Conservation (phyloP, 495 filamentous ascomycete genomes). For the Aspergillus nanangensis region DNA sequence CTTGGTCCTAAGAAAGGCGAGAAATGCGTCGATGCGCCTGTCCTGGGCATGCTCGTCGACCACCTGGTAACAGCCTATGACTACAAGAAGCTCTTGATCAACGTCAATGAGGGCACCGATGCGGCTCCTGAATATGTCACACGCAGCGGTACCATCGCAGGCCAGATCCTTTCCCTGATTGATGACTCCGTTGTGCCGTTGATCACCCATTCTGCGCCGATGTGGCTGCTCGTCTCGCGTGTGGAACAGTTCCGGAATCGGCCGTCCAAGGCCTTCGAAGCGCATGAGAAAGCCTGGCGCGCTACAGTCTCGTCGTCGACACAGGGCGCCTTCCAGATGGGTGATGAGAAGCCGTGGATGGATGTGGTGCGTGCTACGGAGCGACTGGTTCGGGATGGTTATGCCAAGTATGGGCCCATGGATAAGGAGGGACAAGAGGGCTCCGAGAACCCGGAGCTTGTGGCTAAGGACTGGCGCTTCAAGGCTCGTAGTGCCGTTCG, state of each 20-base stretch:
- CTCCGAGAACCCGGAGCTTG: constrained; percentile 33
- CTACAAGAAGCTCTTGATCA: constrained; percentile 33
- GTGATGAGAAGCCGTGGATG: constrained; percentile 43
- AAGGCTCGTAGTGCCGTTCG: constrained; percentile 82
- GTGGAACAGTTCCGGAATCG: constrained; percentile 66
- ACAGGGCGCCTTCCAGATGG: constrained; percentile 45
- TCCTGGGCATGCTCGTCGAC: constrained; percentile 66
- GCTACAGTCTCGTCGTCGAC: constrained; percentile 50
- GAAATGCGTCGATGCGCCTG: constrained; percentile 66
- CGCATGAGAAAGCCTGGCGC: constrained; percentile 87
- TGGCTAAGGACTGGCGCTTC: constrained; percentile 67
- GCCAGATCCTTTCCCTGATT: constrained; percentile 65
- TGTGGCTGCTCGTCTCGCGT: constrained; percentile 70
- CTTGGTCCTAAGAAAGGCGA: constrained; percentile 66
- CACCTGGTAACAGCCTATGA: constrained; percentile 56
- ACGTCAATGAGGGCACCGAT: constrained; percentile 7
- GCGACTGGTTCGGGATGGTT: constrained; percentile 42
- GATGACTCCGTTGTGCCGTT: constrained; percentile 70
- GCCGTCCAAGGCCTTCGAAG: constrained; percentile 67
- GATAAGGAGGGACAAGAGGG: constrained; percentile 29
- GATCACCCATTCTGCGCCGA: constrained; percentile 70
- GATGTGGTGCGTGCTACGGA: constrained; percentile 46
- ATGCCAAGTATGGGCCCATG: constrained; percentile 42
- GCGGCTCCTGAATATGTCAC: constrained; percentile 21
- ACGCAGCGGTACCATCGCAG: constrained; percentile 40